Base-by-base conservation (phyloP, 345 rosid species). In the Ricinus communis region DNA sequence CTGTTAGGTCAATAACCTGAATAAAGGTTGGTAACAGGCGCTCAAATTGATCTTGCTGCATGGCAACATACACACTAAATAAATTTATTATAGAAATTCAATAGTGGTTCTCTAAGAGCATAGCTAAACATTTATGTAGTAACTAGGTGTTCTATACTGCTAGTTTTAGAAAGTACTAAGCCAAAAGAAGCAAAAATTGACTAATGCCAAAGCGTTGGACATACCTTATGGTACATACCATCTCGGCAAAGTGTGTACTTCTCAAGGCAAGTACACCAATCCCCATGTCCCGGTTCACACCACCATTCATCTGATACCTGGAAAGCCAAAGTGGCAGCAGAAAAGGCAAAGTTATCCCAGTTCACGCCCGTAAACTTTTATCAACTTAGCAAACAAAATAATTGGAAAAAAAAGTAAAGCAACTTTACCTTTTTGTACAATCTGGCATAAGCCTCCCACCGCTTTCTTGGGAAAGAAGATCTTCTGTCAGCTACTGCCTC, bases 271-370 rank as follows among this genome's bases (percentile, higher is more conserved):
- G 87, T 89, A 72, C 82, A 81, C 94, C 91, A 89, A 78, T 89
- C 90, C 50, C 94, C 94, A 75, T 89, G 94, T 76, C 94, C 94
- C 13, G 94, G 87, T 76, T 85, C 85, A 76, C 83, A 87, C 94
- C 94, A 89, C 94, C 94, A 89, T 77, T 84, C 91, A 58, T 89
- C 87, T 15, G 94, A 85, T 57, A 85, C 91, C 93, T 88, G 84
- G 54, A 31, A 71, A 36, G 70, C 33, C 70, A 64, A 69, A 65
- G 28, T 62, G 53, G 22, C 31, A 66, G n/a, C 19, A 49, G 21
- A 54, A 45, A 50, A 61, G 49, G 31, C 46, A 18, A 66, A 18
- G 33, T 41, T 59, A 45, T 24, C 40, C 9, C n/a, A n/a, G n/a
- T n/a, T n/a, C n/a, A n/a, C 38, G 6, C 38, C 38, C 38, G 2